Percentiles rank a stretch among this genome's conserved stretches.
These are phyloP conservation scores for Eutypella sp. DNA, from an alignment of 2,329 filamentous ascomycete species.

Conservation along the genomic window DNA sequence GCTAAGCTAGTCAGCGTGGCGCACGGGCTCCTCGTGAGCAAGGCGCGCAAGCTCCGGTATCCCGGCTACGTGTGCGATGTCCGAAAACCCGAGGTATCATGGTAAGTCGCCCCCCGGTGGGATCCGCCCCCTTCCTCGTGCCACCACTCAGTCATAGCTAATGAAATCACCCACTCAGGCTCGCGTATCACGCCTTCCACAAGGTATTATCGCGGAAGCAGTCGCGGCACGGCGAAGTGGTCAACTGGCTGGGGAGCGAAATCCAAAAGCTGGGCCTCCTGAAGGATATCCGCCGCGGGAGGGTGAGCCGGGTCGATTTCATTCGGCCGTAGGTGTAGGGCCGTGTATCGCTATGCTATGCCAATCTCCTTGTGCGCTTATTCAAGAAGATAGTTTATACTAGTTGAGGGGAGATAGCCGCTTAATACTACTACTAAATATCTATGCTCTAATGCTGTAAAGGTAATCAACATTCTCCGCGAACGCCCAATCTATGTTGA, in stretches of 20 bases:
- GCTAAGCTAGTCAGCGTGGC: slow-evolving; percentile 61
- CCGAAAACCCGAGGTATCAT: slow-evolving; percentile 53
- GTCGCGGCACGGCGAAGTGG: slow-evolving; percentile 57
- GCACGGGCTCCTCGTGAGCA: slow-evolving; percentile 57
- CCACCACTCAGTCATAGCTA: background rate
- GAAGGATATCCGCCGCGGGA: slow-evolving; percentile 25
- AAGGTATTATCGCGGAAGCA: slow-evolving; percentile 66
- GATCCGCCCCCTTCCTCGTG: background rate
- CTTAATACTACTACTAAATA: too few species aligned
- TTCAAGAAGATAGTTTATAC: too few species aligned
- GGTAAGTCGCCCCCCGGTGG: slow-evolving; percentile 42
- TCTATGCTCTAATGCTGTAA: background rate
- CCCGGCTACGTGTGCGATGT: slow-evolving; percentile 55
- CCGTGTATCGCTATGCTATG: background rate
- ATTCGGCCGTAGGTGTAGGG: background rate
- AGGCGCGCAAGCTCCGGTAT: slow-evolving; percentile 37
- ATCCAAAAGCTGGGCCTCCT: slow-evolving; percentile 32
- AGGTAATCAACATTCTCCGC: too few species aligned
- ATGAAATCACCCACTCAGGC: slow-evolving; percentile 39
- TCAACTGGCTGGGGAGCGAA: slow-evolving; percentile 62
- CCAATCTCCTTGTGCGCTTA: too few species aligned
- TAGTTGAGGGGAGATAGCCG: too few species aligned
- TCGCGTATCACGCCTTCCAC: slow-evolving; percentile 66
- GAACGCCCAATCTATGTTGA: too few species aligned
- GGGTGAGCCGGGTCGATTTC: slow-evolving; percentile 14